Conservation (phyloP, 2,329 filamentous ascomycete species). For the Scolecobasidium constrictum region DNA sequence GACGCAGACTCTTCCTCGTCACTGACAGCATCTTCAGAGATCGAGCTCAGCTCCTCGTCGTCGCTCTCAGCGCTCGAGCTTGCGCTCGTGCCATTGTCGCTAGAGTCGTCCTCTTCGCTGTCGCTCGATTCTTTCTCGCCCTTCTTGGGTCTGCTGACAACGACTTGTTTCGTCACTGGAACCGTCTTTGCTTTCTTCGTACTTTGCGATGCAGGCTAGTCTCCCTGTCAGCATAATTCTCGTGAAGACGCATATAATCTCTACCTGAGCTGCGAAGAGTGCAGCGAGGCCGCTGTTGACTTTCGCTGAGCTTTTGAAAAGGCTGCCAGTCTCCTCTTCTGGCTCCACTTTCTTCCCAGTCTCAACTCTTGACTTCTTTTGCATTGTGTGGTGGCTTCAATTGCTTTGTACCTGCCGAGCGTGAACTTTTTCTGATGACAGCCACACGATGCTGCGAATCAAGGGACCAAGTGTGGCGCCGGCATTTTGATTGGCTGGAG, state of each 20-base stretch:
- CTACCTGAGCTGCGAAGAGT: slow-evolving; percentile 38
- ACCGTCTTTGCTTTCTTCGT: not conserved
- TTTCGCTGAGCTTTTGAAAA: slow-evolving; percentile 23
- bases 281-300: slow-evolving; percentile 35
- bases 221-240: not conserved
- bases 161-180: slow-evolving; percentile 19
- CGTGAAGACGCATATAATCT: no score
- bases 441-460: not conserved
- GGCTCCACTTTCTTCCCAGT: slow-evolving; percentile 4
- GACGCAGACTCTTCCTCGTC: slow-evolving; percentile 23
- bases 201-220: slow-evolving; percentile 23
- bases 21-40: no score
- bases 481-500: not conserved
- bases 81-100: no score
- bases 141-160: slow-evolving; percentile 14
- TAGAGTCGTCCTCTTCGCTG: no score
- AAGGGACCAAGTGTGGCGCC: no score
- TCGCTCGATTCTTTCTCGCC: no score
- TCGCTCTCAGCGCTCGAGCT: no score
- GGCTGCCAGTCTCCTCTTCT: slow-evolving; percentile 12
- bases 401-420: no score
- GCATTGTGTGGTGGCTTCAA: slow-evolving; percentile 19
- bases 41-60: no score
- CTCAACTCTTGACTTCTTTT: slow-evolving; percentile 17
- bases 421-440: slow-evolving; percentile 1